Evolutionary conservation across 2,329 filamentous ascomycete genomes (phyloP).

Genomic region (Hirsutella minnesotensis): DNA sequence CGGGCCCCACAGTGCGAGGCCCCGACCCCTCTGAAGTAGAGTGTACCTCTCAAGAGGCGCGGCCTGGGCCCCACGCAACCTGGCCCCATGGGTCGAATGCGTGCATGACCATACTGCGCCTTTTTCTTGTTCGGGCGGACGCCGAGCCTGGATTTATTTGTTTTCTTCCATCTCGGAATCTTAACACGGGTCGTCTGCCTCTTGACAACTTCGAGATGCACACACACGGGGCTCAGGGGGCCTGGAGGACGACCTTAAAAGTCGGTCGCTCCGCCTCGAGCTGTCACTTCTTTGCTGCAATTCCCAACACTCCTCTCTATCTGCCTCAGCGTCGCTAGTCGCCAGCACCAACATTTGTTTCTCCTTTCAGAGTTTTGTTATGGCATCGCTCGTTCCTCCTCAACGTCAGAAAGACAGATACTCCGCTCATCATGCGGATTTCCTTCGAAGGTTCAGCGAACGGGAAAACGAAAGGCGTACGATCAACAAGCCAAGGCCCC

Average conservation of each 20-base stretch:
- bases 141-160: no score
- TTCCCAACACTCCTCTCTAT: not conserved
- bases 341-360: not conserved
- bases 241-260: not conserved
- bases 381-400: not conserved
- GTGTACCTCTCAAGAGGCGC: no score
- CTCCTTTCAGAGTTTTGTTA: not conserved
- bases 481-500: not conserved
- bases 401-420: not conserved
- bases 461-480: not conserved
- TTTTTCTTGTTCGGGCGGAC: no score
- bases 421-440: not conserved
- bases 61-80: no score
- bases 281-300: not conserved
- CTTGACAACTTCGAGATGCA: not conserved
- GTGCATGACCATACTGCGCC: no score
- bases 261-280: not conserved
- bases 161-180: no score
- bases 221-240: not conserved
- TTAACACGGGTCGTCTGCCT: not conserved
- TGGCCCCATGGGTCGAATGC: no score
- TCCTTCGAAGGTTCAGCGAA: not conserved
- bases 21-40: no score
- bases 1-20: no score
- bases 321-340: not conserved